Conservation (phyloP, 2,329 filamentous ascomycete genomes). For the Pseudocercospora fuligena region DNA sequence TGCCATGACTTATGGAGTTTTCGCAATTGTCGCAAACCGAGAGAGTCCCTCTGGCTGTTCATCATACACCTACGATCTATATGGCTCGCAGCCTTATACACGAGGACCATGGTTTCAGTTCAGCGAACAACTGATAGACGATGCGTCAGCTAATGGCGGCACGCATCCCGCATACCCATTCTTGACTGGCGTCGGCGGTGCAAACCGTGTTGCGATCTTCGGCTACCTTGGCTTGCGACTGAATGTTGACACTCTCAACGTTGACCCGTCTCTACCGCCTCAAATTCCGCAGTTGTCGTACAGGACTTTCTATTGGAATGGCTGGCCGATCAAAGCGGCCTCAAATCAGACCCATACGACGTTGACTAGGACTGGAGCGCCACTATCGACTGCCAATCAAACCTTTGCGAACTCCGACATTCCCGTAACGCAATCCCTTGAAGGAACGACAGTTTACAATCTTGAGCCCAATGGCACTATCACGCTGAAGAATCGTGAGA, state of each 20-base stretch:
- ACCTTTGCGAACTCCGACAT: slow-evolving; percentile 61
- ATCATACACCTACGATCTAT: slow-evolving; percentile 69
- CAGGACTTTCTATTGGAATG: slow-evolving; percentile 69
- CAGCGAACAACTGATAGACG: slow-evolving; percentile 70
- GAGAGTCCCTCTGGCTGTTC: slow-evolving; percentile 70
- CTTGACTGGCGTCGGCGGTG: slow-evolving; percentile 71
- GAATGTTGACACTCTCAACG: slow-evolving; percentile 62
- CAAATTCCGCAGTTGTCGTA: slow-evolving; percentile 66
- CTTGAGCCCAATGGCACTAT: slow-evolving; percentile 52
- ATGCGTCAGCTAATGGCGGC: slow-evolving; percentile 64
- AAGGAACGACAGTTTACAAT: slow-evolving; percentile 46
- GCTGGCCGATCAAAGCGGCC: slow-evolving; percentile 64
- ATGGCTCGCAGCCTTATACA: slow-evolving; percentile 66
- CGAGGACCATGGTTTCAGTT: slow-evolving; percentile 72
- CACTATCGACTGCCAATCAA: slow-evolving; percentile 58
- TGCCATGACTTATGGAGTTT: slow-evolving; percentile 75
- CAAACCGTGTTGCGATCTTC: slow-evolving; percentile 69
- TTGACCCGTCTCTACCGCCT: slow-evolving; percentile 68
- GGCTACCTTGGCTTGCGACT: slow-evolving; percentile 70
- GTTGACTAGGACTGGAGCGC: slow-evolving; percentile 57
- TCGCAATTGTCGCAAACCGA: slow-evolving; percentile 68
- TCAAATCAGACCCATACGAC: slow-evolving; percentile 70
- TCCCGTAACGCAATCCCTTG: slow-evolving; percentile 58
- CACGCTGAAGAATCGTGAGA: slow-evolving; percentile 62
- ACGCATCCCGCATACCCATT: slow-evolving; percentile 73